Conservation (phyloP, 2,329 filamentous ascomycete species). For the Ophiognomonia clavigignenti-juglandacearum region DNA sequence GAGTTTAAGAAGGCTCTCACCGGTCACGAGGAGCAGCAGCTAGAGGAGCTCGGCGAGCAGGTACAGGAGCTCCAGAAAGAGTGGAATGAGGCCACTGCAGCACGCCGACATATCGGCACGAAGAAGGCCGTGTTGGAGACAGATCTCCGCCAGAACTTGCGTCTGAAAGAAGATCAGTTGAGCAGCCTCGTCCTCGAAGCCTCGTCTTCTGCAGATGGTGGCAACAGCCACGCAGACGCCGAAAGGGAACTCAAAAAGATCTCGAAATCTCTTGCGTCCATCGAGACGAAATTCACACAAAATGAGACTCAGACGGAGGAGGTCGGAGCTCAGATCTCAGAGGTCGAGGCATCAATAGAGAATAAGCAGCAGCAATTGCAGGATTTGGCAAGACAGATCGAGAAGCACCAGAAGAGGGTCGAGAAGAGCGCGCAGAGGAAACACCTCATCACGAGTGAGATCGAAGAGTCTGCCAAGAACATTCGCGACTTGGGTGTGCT, state of each 20-base stretch:
- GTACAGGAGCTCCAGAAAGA: constrained; percentile 73
- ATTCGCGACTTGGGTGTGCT: constrained; percentile 91
- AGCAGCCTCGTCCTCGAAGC: constrained; percentile 70
- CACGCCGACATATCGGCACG: constrained; percentile 71
- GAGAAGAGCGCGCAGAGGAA: constrained; percentile 91
- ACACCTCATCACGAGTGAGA: constrained; percentile 70
- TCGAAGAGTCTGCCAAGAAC: constrained; percentile 76
- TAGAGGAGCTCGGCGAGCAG: constrained; percentile 64
- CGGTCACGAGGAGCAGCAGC: constrained; percentile 72
- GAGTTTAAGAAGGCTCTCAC: constrained; percentile 91
- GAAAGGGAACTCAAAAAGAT: constrained; percentile 78
- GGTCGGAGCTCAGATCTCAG: constrained; percentile 44
- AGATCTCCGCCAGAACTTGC: constrained; percentile 83
- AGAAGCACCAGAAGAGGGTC: constrained; percentile 82
- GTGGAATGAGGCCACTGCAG: constrained; percentile 68
- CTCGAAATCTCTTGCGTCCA: constrained; percentile 59
- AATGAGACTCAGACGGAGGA: constrained; percentile 67
- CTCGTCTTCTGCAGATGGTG: constrained; percentile 47
- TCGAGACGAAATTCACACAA: constrained; percentile 66
- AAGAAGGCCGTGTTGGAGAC: constrained; percentile 81
- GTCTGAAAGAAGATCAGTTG: constrained; percentile 81
- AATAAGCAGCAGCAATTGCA: constrained; percentile 69
- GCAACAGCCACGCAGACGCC: constrained; percentile 68
- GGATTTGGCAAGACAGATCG: constrained; percentile 71
- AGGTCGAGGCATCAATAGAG: constrained; percentile 50